A percentile compares a stretch with the other conserved stretches of the same genome.
Evolutionary conservation across 1,139 yeast genomes (phyloP).

Genomic region (Kurtzmaniella quercitrusa): DNA sequence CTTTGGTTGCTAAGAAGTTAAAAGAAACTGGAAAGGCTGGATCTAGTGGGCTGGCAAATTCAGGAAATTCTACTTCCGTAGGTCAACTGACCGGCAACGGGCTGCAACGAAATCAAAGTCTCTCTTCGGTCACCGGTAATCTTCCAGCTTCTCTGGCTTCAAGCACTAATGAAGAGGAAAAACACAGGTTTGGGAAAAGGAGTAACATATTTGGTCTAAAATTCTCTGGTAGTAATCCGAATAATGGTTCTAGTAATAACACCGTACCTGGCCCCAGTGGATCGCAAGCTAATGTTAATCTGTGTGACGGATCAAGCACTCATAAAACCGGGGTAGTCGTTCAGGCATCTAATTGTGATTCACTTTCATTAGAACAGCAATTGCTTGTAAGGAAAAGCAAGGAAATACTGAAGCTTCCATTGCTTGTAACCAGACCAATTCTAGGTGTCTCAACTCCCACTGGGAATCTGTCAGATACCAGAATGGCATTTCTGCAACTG

Average conservation of each 20-base stretch:
- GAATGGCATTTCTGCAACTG: slow-evolving; percentile 1
- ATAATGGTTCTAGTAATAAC: not conserved
- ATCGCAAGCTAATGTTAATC: slow-evolving; percentile 7
- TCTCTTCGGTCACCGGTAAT: slow-evolving; percentile 1
- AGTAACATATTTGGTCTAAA: slow-evolving; percentile 42
- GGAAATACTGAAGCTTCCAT: slow-evolving; percentile 30
- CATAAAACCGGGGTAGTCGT: slow-evolving; percentile 21
- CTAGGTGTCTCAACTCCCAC: slow-evolving; percentile 14
- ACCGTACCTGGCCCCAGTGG: not conserved
- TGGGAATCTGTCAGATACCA: not conserved
- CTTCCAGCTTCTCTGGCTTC: slow-evolving; percentile 6
- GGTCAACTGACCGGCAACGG: not conserved
- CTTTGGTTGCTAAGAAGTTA: slow-evolving; percentile 32
- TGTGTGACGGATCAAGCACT: too few relatives aligned
- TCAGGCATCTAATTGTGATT: slow-evolving; percentile 31
- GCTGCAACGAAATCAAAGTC: not conserved
- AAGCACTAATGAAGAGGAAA: slow-evolving; percentile 45
- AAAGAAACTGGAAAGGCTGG: slow-evolving; percentile 30
- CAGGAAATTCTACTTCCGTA: not conserved
- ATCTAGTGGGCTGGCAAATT: slow-evolving; percentile 2
- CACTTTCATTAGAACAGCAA: slow-evolving; percentile 34
- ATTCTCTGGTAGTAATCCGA: slow-evolving; percentile 20
- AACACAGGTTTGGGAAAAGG: slow-evolving; percentile 30
- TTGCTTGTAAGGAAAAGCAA: slow-evolving; percentile 26
- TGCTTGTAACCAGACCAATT: slow-evolving; percentile 40